phyloP scores from a whole-genome alignment of 306 rosid species.

The Prunus padus region DNA sequence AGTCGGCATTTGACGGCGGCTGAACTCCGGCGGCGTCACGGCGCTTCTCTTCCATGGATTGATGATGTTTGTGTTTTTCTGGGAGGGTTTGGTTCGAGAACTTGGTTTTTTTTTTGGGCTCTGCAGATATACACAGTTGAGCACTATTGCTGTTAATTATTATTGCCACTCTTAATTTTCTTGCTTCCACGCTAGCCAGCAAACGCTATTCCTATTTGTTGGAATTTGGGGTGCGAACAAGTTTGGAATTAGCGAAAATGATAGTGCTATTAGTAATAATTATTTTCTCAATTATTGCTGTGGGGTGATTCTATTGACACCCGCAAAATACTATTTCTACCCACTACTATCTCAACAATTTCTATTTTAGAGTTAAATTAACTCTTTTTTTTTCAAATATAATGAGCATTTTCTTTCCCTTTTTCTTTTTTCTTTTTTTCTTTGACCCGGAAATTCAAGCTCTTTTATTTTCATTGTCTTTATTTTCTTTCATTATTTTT shows the following conservation, averaged over 20 bases:
- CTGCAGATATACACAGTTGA: background rate
- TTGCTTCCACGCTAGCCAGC: background rate
- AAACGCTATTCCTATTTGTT: background rate
- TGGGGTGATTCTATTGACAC: no score
- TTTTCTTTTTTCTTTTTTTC: no score
- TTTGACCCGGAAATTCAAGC: no score
- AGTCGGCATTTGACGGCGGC: slow-evolving; percentile 42
- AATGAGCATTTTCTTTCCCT: no score
- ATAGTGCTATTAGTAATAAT: no score
- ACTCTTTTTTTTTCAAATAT: no score
- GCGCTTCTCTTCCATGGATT: slow-evolving; percentile 78
- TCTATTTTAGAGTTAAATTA: no score
- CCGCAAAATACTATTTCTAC: no score
- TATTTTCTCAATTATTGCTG: background rate
- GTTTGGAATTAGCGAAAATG: no score
- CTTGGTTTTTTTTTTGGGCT: background rate
- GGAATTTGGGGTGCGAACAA: background rate
- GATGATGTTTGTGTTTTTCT: background rate
- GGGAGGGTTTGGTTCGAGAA: background rate
- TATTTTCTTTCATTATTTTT: no score
- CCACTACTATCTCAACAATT: no score
- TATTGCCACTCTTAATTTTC: background rate
- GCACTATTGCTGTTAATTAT: background rate
- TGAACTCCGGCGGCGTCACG: slow-evolving; percentile 49
- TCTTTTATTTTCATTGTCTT: no score